A percentile compares a stretch with the other conserved stretches of the same genome.
phyloP scores from a whole-genome alignment of 129 eudicot species.

The Artemisia argyi region DNA sequence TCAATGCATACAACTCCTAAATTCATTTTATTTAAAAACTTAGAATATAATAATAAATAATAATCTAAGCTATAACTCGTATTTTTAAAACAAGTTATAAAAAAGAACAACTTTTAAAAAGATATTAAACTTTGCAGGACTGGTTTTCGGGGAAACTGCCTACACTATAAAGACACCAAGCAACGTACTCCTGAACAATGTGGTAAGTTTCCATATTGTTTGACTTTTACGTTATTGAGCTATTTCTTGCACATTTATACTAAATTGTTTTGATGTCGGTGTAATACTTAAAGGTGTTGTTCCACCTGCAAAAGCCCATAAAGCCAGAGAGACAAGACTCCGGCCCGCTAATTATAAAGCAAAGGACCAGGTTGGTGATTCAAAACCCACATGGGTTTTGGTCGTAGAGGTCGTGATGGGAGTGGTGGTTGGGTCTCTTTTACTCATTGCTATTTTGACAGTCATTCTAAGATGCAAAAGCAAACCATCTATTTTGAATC shows the following conservation, averaged over 20 bases:
- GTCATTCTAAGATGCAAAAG: constrained; percentile 53
- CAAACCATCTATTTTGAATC: constrained; percentile 54
- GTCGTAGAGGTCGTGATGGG: constrained; percentile 70
- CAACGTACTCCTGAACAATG: constrained; percentile 70
- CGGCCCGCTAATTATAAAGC: constrained; percentile 37
- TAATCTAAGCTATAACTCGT: no score
- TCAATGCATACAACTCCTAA: not conserved
- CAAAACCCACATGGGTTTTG: constrained; percentile 72
- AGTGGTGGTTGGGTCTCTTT: constrained; percentile 53
- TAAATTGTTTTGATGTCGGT: not conserved
- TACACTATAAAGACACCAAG: constrained; percentile 57
- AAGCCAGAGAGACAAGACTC: constrained; percentile 35
- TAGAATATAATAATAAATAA: no score
- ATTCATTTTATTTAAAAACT: not conserved
- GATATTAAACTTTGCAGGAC: constrained; percentile 41
- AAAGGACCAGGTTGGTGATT: constrained; percentile 27
- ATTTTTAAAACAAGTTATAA: no score
- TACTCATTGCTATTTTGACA: constrained; percentile 44
- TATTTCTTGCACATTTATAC: not conserved
- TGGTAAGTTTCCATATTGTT: constrained; percentile 46
- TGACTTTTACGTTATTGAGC: not conserved
- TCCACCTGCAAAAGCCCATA: constrained; percentile 46
- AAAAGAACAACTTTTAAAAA: no score
- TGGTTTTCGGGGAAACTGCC: constrained; percentile 88
- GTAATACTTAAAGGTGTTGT: constrained; percentile 39